Evolutionary conservation across 768 basidiomycete species (phyloP).

Genomic region (Glaciozyma martinii): DNA sequence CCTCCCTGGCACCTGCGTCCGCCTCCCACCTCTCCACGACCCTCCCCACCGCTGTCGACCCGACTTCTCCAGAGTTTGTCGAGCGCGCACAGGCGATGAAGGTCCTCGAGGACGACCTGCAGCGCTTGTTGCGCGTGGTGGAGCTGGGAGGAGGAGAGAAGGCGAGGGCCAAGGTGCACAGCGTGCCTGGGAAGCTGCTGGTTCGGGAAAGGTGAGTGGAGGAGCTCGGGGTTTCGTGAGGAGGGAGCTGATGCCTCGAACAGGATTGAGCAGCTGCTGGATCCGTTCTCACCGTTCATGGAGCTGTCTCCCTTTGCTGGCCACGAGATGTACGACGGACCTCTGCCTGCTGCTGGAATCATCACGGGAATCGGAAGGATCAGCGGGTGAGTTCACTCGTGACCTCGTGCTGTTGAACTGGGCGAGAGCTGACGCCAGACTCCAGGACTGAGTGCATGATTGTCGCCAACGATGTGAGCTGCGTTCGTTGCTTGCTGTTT

Average conservation of each 20-base stretch:
- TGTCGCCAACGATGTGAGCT: slow-evolving; percentile 88
- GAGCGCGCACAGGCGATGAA: slow-evolving; percentile 63
- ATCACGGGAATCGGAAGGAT: slow-evolving; percentile 58
- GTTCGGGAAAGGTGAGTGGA: slow-evolving; percentile 66
- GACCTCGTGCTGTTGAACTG: not conserved
- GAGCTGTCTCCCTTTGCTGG: slow-evolving; percentile 80
- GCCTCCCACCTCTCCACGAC: slow-evolving; percentile 42
- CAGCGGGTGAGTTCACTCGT: slow-evolving; percentile 12
- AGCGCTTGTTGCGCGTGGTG: slow-evolving; percentile 54
- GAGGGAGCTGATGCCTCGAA: slow-evolving; percentile 43
- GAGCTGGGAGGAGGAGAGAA: slow-evolving; percentile 64
- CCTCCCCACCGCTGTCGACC: slow-evolving; percentile 62
- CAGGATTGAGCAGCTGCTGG: slow-evolving; percentile 65
- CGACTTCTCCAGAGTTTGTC: slow-evolving; percentile 61
- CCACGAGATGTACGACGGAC: slow-evolving; percentile 69
- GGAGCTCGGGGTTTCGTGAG: slow-evolving; percentile 47
- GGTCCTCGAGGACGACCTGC: slow-evolving; percentile 46
- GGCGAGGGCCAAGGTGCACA: slow-evolving; percentile 63
- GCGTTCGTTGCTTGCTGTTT: slow-evolving; percentile 46
- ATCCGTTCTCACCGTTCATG: slow-evolving; percentile 79
- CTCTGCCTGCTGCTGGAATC: slow-evolving; percentile 77
- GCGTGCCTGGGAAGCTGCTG: slow-evolving; percentile 62
- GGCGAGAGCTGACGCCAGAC: slow-evolving; percentile 52
- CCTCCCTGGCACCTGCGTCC: not conserved
- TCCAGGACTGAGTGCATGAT: slow-evolving; percentile 76